Base-by-base conservation (phyloP, 2,329 filamentous ascomycete species). In the Stagonosporopsis cucurbitacearum region DNA sequence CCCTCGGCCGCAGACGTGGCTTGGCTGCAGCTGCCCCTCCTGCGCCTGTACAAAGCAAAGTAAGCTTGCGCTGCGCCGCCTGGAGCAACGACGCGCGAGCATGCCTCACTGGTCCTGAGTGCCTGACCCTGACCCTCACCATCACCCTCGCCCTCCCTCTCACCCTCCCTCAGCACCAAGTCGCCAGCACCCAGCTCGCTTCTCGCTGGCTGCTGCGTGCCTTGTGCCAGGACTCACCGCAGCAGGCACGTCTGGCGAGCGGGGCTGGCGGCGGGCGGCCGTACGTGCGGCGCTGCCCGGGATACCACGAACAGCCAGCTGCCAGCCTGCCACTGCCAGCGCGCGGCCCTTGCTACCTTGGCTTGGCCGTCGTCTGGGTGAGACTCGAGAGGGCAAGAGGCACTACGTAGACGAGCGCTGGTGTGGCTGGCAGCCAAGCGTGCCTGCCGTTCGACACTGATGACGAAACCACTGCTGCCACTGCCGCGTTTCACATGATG, bases 401-500 rank as follows among this genome's bases (percentile, higher is more conserved):
- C n/a, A n/a, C n/a, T n/a, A n/a, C n/a, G 4, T 11, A 8, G 13
- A 8, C 28, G 28, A 5, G 28, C 28, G 28, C 25, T 42, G 30
- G 13, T 32, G 30, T 32, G 30, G 30, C 30, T 32, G 28, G 28
- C 28, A 13, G 28, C 28, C 28, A 30, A 30, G 28, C 30, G 13
- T 49, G 58, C 58, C 57, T 59, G 56, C 50, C 50, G 54, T 50
- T 40, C 55, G 51, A 51, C 53, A 43, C 39, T 53, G 58, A 52
- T 49, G 49, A 60, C 58, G 48, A 52, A 55, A 53, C 48, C 47
- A 53, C 58, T 49, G 28, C 61, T 62, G 57, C 62, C 63, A 65
- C 67, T 56, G 61, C 61, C 47, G 58, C 57, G 68, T 71, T 69
- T 72, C 71, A 72, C 70, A 66, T 70, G 28, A 30, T 5, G 28